Conservation (phyloP, 768 basidiomycete genomes). For the Pleurotus citrinopileatus region DNA sequence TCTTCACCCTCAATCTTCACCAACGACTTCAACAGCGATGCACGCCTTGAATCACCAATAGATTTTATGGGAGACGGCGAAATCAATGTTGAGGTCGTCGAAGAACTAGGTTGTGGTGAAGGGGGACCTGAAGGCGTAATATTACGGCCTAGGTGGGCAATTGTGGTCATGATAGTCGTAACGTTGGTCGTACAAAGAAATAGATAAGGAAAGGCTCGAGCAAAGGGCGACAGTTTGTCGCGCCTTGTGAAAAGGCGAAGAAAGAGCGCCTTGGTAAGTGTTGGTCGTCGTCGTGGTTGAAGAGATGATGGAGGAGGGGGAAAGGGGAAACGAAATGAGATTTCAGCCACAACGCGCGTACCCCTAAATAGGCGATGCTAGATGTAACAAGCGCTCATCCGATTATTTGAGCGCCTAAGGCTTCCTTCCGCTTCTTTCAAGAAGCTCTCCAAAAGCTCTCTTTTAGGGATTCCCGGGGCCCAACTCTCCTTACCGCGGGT, state of each 20-base stretch:
- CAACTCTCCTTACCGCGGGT: too few species aligned
- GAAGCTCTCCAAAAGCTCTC: not conserved
- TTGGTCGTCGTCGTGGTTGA: not conserved
- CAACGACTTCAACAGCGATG: not conserved
- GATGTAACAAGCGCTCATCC: not conserved
- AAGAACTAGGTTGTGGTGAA: slow-evolving; percentile 4
- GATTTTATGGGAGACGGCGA: not conserved
- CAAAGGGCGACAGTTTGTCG: not conserved
- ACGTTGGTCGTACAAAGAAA: slow-evolving; percentile 4
- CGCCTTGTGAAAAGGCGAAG: not conserved
- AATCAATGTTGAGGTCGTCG: slow-evolving; percentile 4
- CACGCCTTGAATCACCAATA: not conserved
- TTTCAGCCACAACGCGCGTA: not conserved
- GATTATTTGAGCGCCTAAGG: not conserved
- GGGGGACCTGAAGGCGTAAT: not conserved
- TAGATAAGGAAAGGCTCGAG: slow-evolving; percentile 7
- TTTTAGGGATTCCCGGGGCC: too few species aligned
- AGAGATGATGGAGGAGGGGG: not conserved
- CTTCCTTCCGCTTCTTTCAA: not conserved
- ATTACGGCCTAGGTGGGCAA: not conserved
- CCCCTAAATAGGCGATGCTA: not conserved
- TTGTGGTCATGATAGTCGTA: slow-evolving; percentile 6
- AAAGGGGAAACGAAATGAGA: not conserved
- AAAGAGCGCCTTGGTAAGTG: not conserved
- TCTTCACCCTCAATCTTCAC: not conserved